Base-by-base conservation (phyloP, 192 early-diverging fungal species). In the Entomortierella lignicola region DNA sequence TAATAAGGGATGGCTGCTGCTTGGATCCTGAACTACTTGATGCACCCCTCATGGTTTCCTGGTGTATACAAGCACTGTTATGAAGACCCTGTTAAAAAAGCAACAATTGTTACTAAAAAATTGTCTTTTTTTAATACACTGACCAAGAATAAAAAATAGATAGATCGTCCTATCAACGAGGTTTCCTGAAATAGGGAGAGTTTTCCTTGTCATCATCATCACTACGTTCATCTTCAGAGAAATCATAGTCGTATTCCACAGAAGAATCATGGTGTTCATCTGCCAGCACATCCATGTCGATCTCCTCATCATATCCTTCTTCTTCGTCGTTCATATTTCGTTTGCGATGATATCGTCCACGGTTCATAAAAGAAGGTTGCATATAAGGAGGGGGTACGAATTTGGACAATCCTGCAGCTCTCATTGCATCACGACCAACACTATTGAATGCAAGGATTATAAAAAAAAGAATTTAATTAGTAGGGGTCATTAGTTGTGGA, bases 221-320 rank as follows among this genome's bases (percentile, higher is more conserved):
- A 42, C 66, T 75, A 2, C n/a, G 29, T 0, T 79, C 75, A 23
- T 79, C 75, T 1, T 79, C 75, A 7, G 75, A 79, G 18, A 79
- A 43, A 2, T 79, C 75, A 60, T 79, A 79, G n/a, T 79, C 75
- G 8, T 79, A 79, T 39, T 79, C 75, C 13, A 79, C 75, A 30
- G 75, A 79, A 29, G 75, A 79, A 30, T 79, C 75, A 21, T 79
- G 75, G 0, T 70, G 67, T 34, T 79, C 75, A 21, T 79, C 75
- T 3, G 21, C 67, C 31, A 79, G 34, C 0, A 79, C 75, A 62
- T 79, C 68, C 75, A 79, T 79, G n/a, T 70, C 75, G 52, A 79
- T 70, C 41, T 79, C 75, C 6, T 79, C 75, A 7, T 66, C 74
- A 39, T 47, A 65, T 2, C 34, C 48, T 29, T 79, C 75, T 25